phyloP scores from a whole-genome alignment of 768 basidiomycete genomes.

The Heimioporus sp. region DNA sequence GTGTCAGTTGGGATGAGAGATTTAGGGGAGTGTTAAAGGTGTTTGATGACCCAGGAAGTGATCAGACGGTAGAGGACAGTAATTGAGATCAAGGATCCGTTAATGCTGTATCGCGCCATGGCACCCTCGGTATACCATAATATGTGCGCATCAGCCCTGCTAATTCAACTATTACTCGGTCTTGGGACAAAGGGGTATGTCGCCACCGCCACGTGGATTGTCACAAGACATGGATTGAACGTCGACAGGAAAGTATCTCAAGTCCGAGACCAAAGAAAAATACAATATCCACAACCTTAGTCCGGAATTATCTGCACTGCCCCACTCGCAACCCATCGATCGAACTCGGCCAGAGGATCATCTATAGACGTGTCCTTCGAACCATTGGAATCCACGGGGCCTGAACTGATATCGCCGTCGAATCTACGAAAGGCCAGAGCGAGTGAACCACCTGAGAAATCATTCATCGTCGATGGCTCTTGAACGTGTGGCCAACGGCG shows the following conservation, averaged over 20 bases:
- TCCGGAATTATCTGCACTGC: constrained; percentile 50
- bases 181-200: too few relatives aligned
- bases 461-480: not conserved
- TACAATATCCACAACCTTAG: constrained; percentile 1
- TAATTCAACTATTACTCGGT: too few relatives aligned
- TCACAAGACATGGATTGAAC: not conserved
- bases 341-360: constrained; percentile 65
- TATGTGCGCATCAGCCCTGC: too few relatives aligned
- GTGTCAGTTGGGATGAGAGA: constrained; percentile 76
- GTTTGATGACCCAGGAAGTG: constrained; percentile 45
- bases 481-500: not conserved
- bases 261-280: too few relatives aligned
- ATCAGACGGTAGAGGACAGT: not conserved
- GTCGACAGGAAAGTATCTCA: not conserved
- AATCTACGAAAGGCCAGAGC: not conserved
- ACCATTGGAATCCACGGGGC: not conserved
- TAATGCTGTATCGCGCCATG: not conserved
- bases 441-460: not conserved
- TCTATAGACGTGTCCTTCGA: constrained; percentile 12
- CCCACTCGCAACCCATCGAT: constrained; percentile 67
- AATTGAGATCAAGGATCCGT: not conserved
- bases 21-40: constrained; percentile 60
- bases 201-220: too few relatives aligned
- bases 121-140: too few relatives aligned
- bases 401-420: not conserved